Evolutionary conservation across 805 yeast genomes (phyloP), one percentile per base, ranked within the genome.

Genomic region (Pichia rugopelliculosa): DNA sequence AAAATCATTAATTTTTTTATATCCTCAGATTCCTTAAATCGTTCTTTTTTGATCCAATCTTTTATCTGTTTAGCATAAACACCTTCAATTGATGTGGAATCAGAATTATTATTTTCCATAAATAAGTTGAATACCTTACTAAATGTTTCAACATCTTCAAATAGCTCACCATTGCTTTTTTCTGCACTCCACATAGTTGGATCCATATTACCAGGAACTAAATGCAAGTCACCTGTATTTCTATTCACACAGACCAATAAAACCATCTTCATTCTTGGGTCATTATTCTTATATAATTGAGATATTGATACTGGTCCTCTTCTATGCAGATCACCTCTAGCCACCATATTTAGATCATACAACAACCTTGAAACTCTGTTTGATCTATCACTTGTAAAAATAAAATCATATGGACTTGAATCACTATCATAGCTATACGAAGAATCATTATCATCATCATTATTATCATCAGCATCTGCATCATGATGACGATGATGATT

Each of bases 151-250:
- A 59, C 49, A 47, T 64, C 66, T 34, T 55, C 56, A 48, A 64
- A 62, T 23, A 64, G 42, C 25, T 60, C 61, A 13, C 68, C 68
- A 47, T 64, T 57, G 43, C 60, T 61, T 41, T 62, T 65, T 43
- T 62, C 66, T 13, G 60, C 51, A 46, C 67, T 61, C 68, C 68
- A 64, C 44, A 61, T 58, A 44, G 61, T 61, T 25, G 50, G 49
- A 50, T 64, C 69, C 44, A 65, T 45, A 41, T 66, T 66, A 8
- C 67, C 68, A 13, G 69, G 64, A 27, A 58, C 50, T 48, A 63
- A 44, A 47, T 52, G 59, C 17, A 66, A 48, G 33, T 66, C 69
- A 4, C 71, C 71, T 2, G 68, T 62, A 12, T 55, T 41, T 42
- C 71, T 55, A 49, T 66, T 59, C 42, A 66, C 57, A 3, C 62